Percentiles rank a stretch among this genome's conserved stretches.
phyloP scores from a whole-genome alignment of 176 grass and related monocot species.

The Musa beccarii region DNA sequence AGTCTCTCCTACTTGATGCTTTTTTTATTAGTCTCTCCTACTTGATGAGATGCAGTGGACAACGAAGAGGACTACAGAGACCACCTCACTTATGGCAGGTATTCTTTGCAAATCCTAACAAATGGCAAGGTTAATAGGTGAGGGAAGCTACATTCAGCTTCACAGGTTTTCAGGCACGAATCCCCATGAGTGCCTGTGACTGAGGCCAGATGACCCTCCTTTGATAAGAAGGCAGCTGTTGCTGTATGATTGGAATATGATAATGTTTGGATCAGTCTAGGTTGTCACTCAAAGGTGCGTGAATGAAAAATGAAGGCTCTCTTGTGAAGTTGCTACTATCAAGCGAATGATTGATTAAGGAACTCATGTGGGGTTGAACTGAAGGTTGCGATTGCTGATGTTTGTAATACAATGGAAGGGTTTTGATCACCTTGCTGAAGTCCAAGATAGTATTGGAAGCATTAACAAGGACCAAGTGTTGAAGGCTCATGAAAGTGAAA shows the following conservation, averaged over 20 bases:
- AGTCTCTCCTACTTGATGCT: background rate
- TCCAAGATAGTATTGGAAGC: background rate
- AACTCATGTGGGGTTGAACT: background rate
- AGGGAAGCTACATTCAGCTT: background rate
- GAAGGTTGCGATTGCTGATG: background rate
- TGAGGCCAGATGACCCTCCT: slow-evolving; percentile 45
- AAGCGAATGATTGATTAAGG: background rate
- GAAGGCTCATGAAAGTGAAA: background rate
- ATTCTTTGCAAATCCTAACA: slow-evolving; percentile 64
- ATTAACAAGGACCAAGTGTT: background rate
- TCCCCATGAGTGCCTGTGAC: slow-evolving; percentile 37
- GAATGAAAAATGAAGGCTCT: slow-evolving; percentile 40
- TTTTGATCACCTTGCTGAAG: background rate
- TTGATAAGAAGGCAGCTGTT: slow-evolving; percentile 53
- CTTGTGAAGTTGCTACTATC: background rate
- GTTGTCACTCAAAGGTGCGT: slow-evolving; percentile 6
- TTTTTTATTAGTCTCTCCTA: background rate
- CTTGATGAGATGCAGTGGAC: slow-evolving; percentile 12
- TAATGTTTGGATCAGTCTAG: background rate
- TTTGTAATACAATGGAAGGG: background rate
- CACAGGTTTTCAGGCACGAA: slow-evolving; percentile 50
- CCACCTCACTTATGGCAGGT: slow-evolving; percentile 49
- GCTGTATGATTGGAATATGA: slow-evolving; percentile 26
- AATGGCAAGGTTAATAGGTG: slow-evolving; percentile 63
- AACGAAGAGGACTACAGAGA: slow-evolving; percentile 11